These are phyloP conservation scores for Solanum chmielewskii DNA, from an alignment of 257 asterid genomes.

Conservation along the genomic window DNA sequence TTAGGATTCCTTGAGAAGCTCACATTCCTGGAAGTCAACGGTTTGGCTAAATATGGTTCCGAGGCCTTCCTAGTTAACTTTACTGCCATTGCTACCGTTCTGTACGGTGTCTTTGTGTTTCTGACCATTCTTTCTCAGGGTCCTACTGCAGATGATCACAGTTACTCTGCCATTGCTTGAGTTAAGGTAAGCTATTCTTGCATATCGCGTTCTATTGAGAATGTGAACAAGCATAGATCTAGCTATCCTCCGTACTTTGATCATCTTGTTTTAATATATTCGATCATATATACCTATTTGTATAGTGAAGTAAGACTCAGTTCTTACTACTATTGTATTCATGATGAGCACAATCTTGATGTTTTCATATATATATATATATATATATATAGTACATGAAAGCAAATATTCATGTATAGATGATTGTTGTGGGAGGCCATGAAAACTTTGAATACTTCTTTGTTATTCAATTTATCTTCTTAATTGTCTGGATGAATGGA, in stretches of 20 bases:
- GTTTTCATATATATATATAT: background rate
- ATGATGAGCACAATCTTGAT: background rate
- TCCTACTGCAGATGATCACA: conserved; percentile 46
- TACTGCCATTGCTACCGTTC: conserved; percentile 71
- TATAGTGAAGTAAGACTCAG: background rate
- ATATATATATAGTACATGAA: background rate
- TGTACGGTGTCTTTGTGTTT: conserved; percentile 69
- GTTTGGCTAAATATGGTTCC: conserved; percentile 61
- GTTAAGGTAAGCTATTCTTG: background rate
- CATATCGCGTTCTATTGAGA: background rate
- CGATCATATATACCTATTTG: background rate
- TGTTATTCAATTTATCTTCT: background rate
- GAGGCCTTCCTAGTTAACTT: conserved; percentile 90
- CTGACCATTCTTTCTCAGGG: conserved; percentile 49
- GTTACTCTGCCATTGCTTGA: conserved; percentile 50
- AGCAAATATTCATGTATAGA: background rate
- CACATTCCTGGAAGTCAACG: conserved; percentile 68
- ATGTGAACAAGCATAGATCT: background rate
- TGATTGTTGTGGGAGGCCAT: background rate
- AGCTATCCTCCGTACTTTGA: background rate
- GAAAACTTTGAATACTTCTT: background rate
- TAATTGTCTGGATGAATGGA: background rate
- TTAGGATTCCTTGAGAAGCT: conserved; percentile 88
- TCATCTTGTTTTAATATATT: background rate
- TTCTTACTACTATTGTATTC: background rate